These are phyloP conservation scores for Leucocoprinus birnbaumii DNA, from an alignment of 768 basidiomycete genomes.

Conservation along the genomic window DNA sequence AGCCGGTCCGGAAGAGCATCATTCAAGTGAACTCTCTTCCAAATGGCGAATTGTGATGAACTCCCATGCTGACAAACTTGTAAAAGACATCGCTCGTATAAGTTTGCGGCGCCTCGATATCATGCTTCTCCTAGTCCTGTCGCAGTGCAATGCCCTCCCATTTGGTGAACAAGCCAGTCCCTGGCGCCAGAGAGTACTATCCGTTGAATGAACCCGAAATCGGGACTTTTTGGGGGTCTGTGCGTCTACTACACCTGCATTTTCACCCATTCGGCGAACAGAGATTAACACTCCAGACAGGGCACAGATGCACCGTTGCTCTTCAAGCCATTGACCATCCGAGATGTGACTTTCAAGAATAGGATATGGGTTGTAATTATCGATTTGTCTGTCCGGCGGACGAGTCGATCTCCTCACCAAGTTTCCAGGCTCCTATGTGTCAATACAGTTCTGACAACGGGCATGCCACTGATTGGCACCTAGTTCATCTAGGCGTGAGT, in stretches of 20 bases:
- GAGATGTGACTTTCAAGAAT: slow-evolving; percentile 67
- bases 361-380: slow-evolving; percentile 60
- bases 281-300: slow-evolving; percentile 24
- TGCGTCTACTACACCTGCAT: slow-evolving; percentile 2
- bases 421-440: slow-evolving; percentile 70
- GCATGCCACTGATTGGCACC: slow-evolving; percentile 79
- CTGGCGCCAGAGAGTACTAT: slow-evolving; percentile 51
- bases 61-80: slow-evolving; percentile 11
- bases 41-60: background rate
- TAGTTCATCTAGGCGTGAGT: slow-evolving; percentile 71
- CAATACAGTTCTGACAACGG: slow-evolving; percentile 76
- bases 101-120: background rate
- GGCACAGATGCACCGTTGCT: slow-evolving; percentile 51
- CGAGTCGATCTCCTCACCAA: background rate
- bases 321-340: slow-evolving; percentile 65
- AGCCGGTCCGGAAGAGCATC: background rate
- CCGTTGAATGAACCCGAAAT: slow-evolving; percentile 59
- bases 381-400: background rate
- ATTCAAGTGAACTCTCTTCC: background rate
- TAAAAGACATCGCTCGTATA: background rate
- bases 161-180: slow-evolving; percentile 42
- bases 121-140: background rate
- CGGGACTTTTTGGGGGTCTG: slow-evolving; percentile 30
- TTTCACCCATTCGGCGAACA: background rate
- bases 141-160: slow-evolving; percentile 6